Base-by-base conservation (phyloP, 2,329 filamentous ascomycete genomes). In the Botrytis galanthina region DNA sequence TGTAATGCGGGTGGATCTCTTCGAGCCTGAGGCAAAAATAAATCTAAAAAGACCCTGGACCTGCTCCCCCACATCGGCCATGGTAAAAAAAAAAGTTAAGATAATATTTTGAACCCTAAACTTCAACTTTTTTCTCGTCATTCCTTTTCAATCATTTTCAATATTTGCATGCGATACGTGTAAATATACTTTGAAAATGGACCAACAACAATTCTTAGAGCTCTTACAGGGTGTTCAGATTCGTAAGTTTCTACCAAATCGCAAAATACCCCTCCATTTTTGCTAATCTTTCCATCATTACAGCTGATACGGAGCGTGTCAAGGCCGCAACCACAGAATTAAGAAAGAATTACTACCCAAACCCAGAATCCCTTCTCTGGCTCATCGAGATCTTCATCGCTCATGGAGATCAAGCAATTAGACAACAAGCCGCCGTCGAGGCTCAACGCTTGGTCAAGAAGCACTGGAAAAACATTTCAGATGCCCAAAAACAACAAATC, bases 361-460 rank as follows among this genome's bases (percentile, higher is more conserved):
- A 94, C 78, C 92, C 95, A 57, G 89, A 94, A 80, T 93, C 94
- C 26, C 90, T 98, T 73, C 88, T 95, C 73, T 90, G 93, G 79
- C 91, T 98, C 76, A 89, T 98, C 78, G 94, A 98, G 84, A 91
- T 98, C 80, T 88, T 97, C 78, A 92, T 94, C 79, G 93, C 92
- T 74, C 92, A 97, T 83, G 86, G 90, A 75, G 77, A 73, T 37
- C 85, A 87, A n/a, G 87, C 78, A 69, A 74, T 78, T n/a, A 92
- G 94, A 80, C 96, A 98, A 86, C 88, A 97, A 77, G 94, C 96
- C 71, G 93, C 95, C 71, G 94, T 98, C 76, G 95, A 98, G 87
- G 92, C 93, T 44, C 87, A 94, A 75, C 92, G 94, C 80, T 87
- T 97, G 63, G 92, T 96, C 57, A 84, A 87, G 78, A 97, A 93